Base-by-base conservation (phyloP, 768 basidiomycete genomes). In the Rhizopogon vesiculosus region DNA sequence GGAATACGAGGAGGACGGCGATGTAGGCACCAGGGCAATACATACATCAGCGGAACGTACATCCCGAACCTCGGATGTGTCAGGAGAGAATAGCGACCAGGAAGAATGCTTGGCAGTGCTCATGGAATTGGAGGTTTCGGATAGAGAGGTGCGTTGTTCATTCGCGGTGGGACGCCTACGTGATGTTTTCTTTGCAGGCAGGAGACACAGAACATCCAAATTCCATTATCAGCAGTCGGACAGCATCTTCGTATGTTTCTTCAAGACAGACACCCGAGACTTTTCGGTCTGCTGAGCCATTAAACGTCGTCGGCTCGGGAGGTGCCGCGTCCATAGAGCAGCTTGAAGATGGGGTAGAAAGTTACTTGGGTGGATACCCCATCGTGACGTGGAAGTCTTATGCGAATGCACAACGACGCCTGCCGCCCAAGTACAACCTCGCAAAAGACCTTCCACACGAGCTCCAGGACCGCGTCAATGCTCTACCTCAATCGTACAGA, bases 401-500 rank as follows among this genome's bases (percentile, higher is more conserved):
- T 6, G 53, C 62, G 6, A 56, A 58, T 3, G 57, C 57, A n/a
- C 53, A 60, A n/a, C 59, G 64, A 12, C 42, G 48, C 8, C 55
- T 59, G 7, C 44, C 54, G 2, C 65, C 69, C 5, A 65, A 65
- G 18, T 66, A 67, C 43, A 63, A 59, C 45, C 62, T 71, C 15
- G 66, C 81, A 2, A 74, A 68, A 55, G 76, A 89, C 56, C 73
- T 90, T n/a, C 83, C 84, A 1, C 82, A 84, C 59, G 59, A 73
- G 3, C 64, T 90, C 5, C 85, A 89, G 55, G 88, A 91, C 64
- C 72, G 79, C 52, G 78, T 91, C 69, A 87, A 89, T 66, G 63
- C 71, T 1, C 73, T 84, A 59, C 72, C 76, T 1, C 62, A 63
- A 0, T 52, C 64, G n/a, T 76, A 72, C 28, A 74, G 78, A 12